Percentiles rank a stretch among this genome's conserved stretches.
Evolutionary conservation across 352 stramenopile species (phyloP).

Genomic region (Thalassiosira exigua): DNA sequence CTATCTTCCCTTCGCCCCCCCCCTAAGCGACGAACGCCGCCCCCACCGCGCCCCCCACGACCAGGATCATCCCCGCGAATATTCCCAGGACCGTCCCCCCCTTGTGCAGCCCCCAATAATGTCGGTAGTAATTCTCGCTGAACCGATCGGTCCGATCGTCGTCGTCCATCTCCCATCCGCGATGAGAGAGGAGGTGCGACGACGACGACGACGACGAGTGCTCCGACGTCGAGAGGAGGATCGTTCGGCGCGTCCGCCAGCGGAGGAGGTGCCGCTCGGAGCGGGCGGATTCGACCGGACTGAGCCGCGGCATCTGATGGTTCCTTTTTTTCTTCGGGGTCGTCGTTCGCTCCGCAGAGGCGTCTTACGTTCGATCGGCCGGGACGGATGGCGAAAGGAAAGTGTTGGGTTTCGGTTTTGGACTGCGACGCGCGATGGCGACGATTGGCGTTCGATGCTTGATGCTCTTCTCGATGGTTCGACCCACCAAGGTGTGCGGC

Average conservation of each 20-base stretch:
- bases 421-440: no score
- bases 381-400: no score
- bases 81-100: conserved; percentile 27
- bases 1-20: neutral
- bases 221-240: conserved; percentile 20
- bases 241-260: neutral
- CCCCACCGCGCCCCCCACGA: conserved; percentile 23
- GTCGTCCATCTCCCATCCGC: conserved; percentile 29
- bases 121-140: conserved; percentile 48
- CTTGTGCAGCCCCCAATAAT: conserved; percentile 34
- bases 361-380: no score
- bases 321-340: no score
- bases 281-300: conserved; percentile 20
- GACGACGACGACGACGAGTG: neutral
- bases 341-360: no score
- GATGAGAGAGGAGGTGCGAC: neutral
- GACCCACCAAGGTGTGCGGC: no score
- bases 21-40: conserved; percentile 17
- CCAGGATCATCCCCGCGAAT: conserved; percentile 25
- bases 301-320: conserved; percentile 33
- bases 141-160: conserved; percentile 41
- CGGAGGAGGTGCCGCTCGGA: conserved; percentile 15
- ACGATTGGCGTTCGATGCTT: no score
- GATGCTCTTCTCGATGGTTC: no score
- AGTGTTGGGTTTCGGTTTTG: no score